Percentiles rank a stretch among this genome's conserved stretches.
These are phyloP conservation scores for Quercus gilva DNA, from an alignment of 306 rosid genomes.

Conservation along the genomic window DNA sequence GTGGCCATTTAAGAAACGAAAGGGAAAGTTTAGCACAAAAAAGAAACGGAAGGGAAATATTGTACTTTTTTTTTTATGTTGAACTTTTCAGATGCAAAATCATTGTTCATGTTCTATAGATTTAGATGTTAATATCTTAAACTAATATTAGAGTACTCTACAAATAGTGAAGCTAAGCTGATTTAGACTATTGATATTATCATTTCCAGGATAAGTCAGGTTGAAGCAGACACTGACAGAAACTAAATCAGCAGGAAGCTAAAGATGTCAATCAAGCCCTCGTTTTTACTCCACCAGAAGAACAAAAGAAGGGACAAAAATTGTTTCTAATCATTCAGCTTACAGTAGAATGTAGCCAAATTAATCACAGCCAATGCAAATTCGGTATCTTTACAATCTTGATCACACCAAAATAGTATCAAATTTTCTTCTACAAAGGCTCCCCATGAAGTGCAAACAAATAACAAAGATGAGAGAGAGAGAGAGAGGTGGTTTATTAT, in stretches of 20 bases:
- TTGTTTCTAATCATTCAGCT: too few relatives aligned
- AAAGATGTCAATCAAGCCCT: not conserved
- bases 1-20: too few relatives aligned
- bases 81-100: constrained; percentile 20
- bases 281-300: not conserved
- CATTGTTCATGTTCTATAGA: constrained; percentile 3
- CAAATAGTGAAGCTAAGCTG: constrained; percentile 19
- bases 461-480: not conserved
- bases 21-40: too few relatives aligned
- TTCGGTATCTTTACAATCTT: not conserved
- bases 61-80: not conserved
- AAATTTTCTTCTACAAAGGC: too few relatives aligned
- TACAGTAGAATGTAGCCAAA: too few relatives aligned
- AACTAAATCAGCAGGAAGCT: not conserved
- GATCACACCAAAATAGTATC: not conserved
- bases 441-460: not conserved
- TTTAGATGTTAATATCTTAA: constrained; percentile 7
- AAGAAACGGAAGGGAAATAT: too few relatives aligned
- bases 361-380: not conserved
- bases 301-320: too few relatives aligned
- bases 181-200: not conserved
- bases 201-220: not conserved
- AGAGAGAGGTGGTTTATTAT: not conserved
- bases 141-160: not conserved
- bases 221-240: not conserved